Base-by-base conservation (phyloP, 2,329 filamentous ascomycete species). In the Scedosporium minutisporum region DNA sequence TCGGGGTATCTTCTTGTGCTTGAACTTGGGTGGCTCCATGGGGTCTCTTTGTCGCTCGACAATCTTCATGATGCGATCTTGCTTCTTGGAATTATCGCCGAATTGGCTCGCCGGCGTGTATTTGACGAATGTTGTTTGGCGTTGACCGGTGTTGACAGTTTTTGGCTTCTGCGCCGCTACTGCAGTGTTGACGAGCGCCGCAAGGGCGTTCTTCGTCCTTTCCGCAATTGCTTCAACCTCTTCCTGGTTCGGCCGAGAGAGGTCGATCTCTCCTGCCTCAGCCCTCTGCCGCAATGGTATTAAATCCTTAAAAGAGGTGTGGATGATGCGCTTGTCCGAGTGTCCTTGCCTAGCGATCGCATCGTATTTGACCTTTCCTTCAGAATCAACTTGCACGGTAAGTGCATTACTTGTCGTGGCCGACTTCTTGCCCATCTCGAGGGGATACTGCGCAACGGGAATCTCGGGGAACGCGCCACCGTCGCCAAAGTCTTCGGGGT, bases 71-170 rank as follows among this genome's bases (percentile, higher is more conserved):
- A 99, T 96, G 14, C 95, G 87, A 70, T 97, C 93, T 69, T 92
- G 91, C 77, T 96, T 96, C 74, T 87, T 88, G 46, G 84, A 86
- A 73, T 92, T 81, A 70, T 85, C 91, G 12, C 95, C 95, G 91
- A 99, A 97, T 77, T 99, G 95, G 69, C 95, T 93, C 51, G 93
- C 91, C 3, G 95, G 95, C 16, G 93, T 97, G 72, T 99, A 99
- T 66, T 91, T 86, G 64, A 99, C 95, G 73, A 92, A 99, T 0
- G 93, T 97, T 5, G 95, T 87, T 64, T 96, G 93, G 63, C 89
- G 88, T 59, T 84, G 82, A n/a, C 87, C 88, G 6, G 89, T 85
- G 69, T 92, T 93, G 69, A 97, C 87, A 68, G 92, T 96, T 80
- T 99, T 99, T 2, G 95, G 95, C 72, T 96, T 96, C 77, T 97